These are phyloP conservation scores for Drechslerella coelobrocha DNA, from an alignment of 2,329 filamentous ascomycete genomes.

Conservation along the genomic window DNA sequence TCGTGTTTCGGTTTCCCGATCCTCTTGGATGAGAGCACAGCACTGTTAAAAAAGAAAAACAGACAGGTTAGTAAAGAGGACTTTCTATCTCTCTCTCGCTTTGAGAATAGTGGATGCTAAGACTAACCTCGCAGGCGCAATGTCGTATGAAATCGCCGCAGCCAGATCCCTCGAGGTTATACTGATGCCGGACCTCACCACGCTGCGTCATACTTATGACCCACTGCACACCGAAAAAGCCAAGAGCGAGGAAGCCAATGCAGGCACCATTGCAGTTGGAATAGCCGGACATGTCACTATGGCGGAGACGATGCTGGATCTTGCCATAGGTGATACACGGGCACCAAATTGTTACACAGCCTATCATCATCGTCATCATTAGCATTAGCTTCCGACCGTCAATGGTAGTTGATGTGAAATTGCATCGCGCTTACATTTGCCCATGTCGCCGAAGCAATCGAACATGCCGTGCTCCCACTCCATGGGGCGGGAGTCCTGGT, in stretches of 20 bases:
- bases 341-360: slow-evolving; percentile 43
- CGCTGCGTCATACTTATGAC: slow-evolving; percentile 65
- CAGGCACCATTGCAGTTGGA: slow-evolving; percentile 55
- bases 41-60: slow-evolving; percentile 57
- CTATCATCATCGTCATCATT: slow-evolving; percentile 2
- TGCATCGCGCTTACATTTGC: slow-evolving; percentile 45
- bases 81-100: too few relatives aligned
- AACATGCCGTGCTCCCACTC: slow-evolving; percentile 51
- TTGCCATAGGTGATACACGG: slow-evolving; percentile 50
- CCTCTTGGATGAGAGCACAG: slow-evolving; percentile 67
- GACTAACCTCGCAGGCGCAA: slow-evolving; percentile 61
- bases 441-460: slow-evolving; percentile 48
- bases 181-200: slow-evolving; percentile 63
- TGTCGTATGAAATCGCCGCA: slow-evolving; percentile 63
- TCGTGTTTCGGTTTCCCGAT: slow-evolving; percentile 54
- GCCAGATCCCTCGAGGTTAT: slow-evolving; percentile 64
- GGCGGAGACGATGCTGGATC: slow-evolving; percentile 44
- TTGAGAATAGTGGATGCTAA: slow-evolving; percentile 3
- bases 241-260: slow-evolving; percentile 56
- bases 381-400: neutral
- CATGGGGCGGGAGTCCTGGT: slow-evolving; percentile 9
- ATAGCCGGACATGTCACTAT: slow-evolving; percentile 28
- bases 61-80: too few relatives aligned
- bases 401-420: neutral
- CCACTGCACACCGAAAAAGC: slow-evolving; percentile 56